Conservation (phyloP, 2,329 filamentous ascomycete species). For the Aspergillus aculeatinus region DNA sequence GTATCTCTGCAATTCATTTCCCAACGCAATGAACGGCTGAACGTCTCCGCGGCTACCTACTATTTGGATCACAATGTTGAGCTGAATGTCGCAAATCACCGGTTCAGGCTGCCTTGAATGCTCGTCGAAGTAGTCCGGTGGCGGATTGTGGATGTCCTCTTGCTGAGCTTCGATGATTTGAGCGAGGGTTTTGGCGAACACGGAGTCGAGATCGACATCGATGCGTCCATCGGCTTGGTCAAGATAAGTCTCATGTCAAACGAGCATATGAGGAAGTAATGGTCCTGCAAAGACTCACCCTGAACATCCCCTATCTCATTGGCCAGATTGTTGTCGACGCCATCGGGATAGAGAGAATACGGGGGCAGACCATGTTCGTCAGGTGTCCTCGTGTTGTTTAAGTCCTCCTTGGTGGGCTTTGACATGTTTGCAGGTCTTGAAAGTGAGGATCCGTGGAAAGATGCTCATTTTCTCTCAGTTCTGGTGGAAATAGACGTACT, state of each 20-base stretch:
- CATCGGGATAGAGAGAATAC: constrained; percentile 5
- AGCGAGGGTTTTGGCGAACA: constrained; percentile 23
- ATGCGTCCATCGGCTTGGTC: constrained; percentile 23
- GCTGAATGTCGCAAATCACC: constrained; percentile 19
- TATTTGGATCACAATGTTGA: constrained; percentile 58
- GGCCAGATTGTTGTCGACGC: background rate
- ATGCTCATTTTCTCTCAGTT: too few relatives aligned
- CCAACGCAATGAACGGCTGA: constrained; percentile 61
- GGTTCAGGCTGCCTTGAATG: background rate
- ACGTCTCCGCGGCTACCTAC: constrained; percentile 59
- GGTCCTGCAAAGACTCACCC: background rate
- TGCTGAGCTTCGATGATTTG: constrained; percentile 23
- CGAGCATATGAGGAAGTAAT: background rate
- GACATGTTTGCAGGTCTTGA: background rate
- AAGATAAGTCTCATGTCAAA: background rate
- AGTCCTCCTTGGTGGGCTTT: background rate
- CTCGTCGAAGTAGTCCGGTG: constrained; percentile 18
- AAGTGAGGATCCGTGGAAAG: too few relatives aligned
- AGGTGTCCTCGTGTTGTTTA: background rate
- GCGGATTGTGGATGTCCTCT: constrained; percentile 16
- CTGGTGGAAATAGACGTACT: too few relatives aligned
- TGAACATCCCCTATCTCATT: constrained; percentile 5
- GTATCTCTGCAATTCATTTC: constrained; percentile 50
- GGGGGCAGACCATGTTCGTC: constrained; percentile 1
- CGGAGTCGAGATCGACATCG: constrained; percentile 25